Evolutionary conservation across 2,329 filamentous ascomycete genomes (phyloP).

Genomic region (Fusarium illudens): DNA sequence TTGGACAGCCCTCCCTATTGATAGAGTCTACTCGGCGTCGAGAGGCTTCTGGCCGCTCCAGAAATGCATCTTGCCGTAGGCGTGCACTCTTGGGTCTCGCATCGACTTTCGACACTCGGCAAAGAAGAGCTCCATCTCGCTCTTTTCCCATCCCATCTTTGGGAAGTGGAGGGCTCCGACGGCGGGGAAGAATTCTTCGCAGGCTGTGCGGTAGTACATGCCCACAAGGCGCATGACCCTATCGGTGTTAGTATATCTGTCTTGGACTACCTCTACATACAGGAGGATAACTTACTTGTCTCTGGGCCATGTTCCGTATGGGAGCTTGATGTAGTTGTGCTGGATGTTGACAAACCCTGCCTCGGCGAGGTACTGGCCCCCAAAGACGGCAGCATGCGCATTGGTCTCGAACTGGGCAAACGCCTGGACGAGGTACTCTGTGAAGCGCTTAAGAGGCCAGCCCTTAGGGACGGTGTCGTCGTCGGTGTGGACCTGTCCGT

Average conservation of each 20-base stretch:
- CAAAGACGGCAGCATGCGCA: constrained; percentile 50
- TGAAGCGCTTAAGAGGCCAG: constrained; percentile 47
- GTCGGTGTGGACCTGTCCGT: constrained; percentile 51
- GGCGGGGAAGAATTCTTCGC: constrained; percentile 53
- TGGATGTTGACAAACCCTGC: constrained; percentile 53
- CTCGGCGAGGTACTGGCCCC: constrained; percentile 47
- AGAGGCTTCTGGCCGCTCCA: constrained; percentile 54
- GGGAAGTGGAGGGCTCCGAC: constrained; percentile 52
- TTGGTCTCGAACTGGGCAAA: constrained; percentile 50
- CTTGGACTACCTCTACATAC: accelerated
- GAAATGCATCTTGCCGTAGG: constrained; percentile 53
- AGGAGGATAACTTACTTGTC: constrained; percentile 45
- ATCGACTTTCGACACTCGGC: constrained; percentile 43
- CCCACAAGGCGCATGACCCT: constrained; percentile 52
- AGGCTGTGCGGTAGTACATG: constrained; percentile 53
- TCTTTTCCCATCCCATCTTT: constrained; percentile 48
- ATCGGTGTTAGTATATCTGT: not conserved
- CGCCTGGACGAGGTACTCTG: constrained; percentile 47
- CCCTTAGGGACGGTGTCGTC: constrained; percentile 47
- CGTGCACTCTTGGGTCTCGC: constrained; percentile 45
- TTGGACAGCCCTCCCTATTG: not conserved
- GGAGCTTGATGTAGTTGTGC: constrained; percentile 52
- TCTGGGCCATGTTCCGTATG: constrained; percentile 57
- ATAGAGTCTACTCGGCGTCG: constrained; percentile 4
- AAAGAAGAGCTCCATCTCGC: constrained; percentile 47